Evolutionary conservation across 2,329 filamentous ascomycete genomes (phyloP).

Genomic region (Fusarium mundagurra): DNA sequence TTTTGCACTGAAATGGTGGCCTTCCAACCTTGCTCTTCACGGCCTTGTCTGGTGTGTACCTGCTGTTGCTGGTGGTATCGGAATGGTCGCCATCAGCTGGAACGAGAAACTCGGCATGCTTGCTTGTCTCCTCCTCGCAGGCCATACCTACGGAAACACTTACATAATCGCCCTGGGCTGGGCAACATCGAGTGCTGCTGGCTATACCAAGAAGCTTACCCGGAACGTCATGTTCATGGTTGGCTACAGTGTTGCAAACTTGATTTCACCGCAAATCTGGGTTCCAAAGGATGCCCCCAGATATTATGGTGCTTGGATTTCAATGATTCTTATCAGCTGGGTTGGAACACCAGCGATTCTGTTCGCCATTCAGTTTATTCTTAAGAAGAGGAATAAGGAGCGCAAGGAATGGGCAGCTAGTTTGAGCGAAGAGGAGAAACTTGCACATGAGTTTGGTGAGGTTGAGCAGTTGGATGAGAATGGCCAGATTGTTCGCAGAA

Average conservation of each 20-base stretch:
- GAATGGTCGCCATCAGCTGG: constrained; percentile 43
- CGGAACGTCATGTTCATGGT: constrained; percentile 53
- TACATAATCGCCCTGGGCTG: constrained; percentile 15
- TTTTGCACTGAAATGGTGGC: constrained; percentile 44
- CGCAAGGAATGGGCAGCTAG: constrained; percentile 28
- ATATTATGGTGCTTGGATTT: constrained; percentile 42
- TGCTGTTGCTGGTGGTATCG: constrained; percentile 41
- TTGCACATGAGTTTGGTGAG: constrained; percentile 41
- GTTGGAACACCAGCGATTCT: constrained; percentile 48
- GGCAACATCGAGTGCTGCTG: constrained; percentile 16
- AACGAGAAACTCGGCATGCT: constrained; percentile 37
- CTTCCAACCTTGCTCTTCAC: constrained; percentile 46
- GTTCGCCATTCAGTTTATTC: constrained; percentile 46
- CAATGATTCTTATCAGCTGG: constrained; percentile 47
- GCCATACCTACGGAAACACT: constrained; percentile 47
- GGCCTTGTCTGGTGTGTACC: constrained; percentile 43
- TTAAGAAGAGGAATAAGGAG: constrained; percentile 46
- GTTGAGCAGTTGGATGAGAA: constrained; percentile 43
- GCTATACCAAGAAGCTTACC: constrained; percentile 52
- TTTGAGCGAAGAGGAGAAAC: constrained; percentile 17
- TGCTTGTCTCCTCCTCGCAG: constrained; percentile 44
- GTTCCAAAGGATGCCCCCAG: constrained; percentile 40
- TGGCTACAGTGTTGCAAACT: constrained; percentile 48
- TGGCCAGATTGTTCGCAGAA: constrained; percentile 42
- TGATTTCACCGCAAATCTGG: constrained; percentile 52